Percentiles rank a stretch among this genome's conserved stretches.
Evolutionary conservation across 2,329 filamentous ascomycete genomes (phyloP).

Genomic region (Hypoxylon sp.): DNA sequence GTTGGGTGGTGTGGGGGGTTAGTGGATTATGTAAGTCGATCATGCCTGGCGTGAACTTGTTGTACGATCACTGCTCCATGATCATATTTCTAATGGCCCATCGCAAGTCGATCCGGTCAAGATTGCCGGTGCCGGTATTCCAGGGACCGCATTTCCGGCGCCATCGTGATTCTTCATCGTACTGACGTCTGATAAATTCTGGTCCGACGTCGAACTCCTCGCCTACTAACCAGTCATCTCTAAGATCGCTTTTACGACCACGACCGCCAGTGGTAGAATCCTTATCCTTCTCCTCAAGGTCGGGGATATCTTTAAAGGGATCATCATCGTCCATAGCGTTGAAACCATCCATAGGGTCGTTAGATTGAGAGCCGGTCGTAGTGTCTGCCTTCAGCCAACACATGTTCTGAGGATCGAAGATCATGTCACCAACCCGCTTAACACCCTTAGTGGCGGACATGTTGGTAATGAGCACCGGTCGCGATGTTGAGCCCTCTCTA

Average conservation of each 20-base stretch:
- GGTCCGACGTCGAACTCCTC: constrained; percentile 99
- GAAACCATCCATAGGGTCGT: constrained; percentile 74
- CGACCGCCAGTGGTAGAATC: constrained; percentile 64
- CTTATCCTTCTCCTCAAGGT: constrained; percentile 79
- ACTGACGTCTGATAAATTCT: constrained; percentile 89
- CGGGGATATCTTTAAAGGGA: constrained; percentile 94
- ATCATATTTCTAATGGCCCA: constrained; percentile 80
- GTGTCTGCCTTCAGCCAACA: constrained; percentile 89
- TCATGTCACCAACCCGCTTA: constrained; percentile 97
- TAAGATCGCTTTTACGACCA: constrained; percentile 71
- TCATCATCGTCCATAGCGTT: constrained; percentile 87
- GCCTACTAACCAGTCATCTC: constrained; percentile 87
- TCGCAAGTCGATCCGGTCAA: constrained; percentile 76
- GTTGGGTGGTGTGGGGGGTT: not conserved
- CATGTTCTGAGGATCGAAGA: constrained; percentile 97
- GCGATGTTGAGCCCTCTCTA: constrained; percentile 71
- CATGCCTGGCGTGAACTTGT: not conserved
- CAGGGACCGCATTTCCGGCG: constrained; percentile 88
- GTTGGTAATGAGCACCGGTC: constrained; percentile 90
- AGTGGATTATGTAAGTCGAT: constrained; percentile 4
- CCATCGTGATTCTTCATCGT: constrained; percentile 94
- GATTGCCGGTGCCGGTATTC: constrained; percentile 67
- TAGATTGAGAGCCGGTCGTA: constrained; percentile 63
- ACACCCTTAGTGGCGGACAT: constrained; percentile 87
- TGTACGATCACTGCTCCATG: constrained; percentile 51